Conservation (phyloP, 1,139 yeast species). For the Candida sanyaensis region DNA sequence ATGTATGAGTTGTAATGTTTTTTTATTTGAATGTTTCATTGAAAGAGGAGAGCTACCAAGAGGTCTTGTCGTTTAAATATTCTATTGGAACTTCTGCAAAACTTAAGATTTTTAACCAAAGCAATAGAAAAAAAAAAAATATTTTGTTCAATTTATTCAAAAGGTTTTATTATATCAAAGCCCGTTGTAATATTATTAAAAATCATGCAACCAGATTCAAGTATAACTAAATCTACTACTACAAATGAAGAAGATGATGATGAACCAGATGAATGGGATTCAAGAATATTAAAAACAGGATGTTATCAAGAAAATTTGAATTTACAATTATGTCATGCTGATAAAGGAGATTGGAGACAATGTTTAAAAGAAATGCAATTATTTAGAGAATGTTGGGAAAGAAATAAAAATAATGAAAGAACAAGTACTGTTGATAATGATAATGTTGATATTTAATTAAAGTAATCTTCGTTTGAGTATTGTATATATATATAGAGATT, state of each 20-base stretch:
- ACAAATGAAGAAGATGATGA: slow-evolving; percentile 45
- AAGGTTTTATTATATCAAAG: too few species aligned
- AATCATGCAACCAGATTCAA: slow-evolving; percentile 7
- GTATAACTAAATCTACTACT: not conserved
- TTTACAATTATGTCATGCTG: slow-evolving; percentile 75
- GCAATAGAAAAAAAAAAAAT: not conserved
- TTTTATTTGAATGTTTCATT: not conserved
- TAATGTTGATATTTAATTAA: not conserved
- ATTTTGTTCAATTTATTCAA: too few species aligned
- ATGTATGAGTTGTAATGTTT: not conserved
- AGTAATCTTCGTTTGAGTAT: not conserved
- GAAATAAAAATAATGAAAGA: slow-evolving; percentile 56
- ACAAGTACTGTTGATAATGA: slow-evolving; percentile 49
- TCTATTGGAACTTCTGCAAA: too few species aligned
- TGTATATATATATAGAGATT: not conserved
- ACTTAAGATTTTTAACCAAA: not conserved
- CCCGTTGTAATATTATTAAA: too few species aligned
- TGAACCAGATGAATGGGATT: slow-evolving; percentile 75
- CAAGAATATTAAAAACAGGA: slow-evolving; percentile 71
- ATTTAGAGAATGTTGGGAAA: slow-evolving; percentile 69
- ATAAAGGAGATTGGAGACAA: slow-evolving; percentile 77
- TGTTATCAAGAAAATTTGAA: slow-evolving; percentile 69
- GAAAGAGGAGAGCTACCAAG: too few species aligned
- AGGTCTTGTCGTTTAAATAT: too few species aligned
- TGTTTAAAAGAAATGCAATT: slow-evolving; percentile 69